Base-by-base conservation (phyloP, 345 rosid genomes). In the Odontarrhena argentea region DNA sequence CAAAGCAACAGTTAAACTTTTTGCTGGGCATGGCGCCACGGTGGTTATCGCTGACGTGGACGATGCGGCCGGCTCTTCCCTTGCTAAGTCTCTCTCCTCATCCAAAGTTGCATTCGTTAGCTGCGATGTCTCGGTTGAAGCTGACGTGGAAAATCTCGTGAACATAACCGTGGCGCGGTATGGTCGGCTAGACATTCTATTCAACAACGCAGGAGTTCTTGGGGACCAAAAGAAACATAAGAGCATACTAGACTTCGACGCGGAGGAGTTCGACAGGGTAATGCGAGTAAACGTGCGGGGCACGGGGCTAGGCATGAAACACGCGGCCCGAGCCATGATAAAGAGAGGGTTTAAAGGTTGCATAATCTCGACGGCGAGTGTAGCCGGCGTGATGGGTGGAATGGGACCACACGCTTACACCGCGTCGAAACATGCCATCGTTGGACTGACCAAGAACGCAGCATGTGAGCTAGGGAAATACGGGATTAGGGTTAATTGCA, bases 401-500 rank as follows among this genome's bases (percentile, higher is more conserved):
- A 80, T 91, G 38, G 97, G 95, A 0, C 97, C 97, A 2, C 96
- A 87, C 57, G 91, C 96, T 2, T 91, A 91, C 73, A 81, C 97
- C 5, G 96, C 96, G 6, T 91, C 97, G 1, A 91, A 86, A 52
- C 97, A 91, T 59, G 97, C 96, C 56, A 85, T 85, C 41, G 85
- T 88, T 43, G 97, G 97, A 44, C 60, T 91, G 7, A 91, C 96
- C 1, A 88, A 86, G 76, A 91, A 86, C 76, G 71, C 89, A 2
- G 93, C 96, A 0, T 85, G 92, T 35, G 97, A 91, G 81, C 77
- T 91, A 0, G 93, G 97, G 0, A 75, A 67, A 47, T 77, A 76
- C 42, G 97, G 97, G 63, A 85, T 91, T 49, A 77, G 96, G 63
- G 92, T 85, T 1, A 91, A 91, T 15, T 91, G 97, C 55, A 86